Evolutionary conservation across 2,329 filamentous ascomycete genomes (phyloP).

Genomic region (Hymenoscyphus albidus): DNA sequence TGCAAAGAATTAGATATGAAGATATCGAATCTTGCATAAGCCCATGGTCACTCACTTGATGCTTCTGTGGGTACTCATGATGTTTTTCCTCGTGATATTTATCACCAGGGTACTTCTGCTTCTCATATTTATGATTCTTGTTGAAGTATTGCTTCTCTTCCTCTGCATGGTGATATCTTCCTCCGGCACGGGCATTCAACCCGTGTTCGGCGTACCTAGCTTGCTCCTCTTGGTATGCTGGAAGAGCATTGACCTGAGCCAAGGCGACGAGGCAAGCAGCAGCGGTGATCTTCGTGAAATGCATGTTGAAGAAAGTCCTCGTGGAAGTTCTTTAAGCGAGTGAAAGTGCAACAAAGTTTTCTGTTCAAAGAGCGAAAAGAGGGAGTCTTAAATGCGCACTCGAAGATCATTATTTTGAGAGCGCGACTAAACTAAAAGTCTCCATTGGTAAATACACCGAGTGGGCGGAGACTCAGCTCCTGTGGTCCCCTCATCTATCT

Average conservation of each 20-base stretch:
- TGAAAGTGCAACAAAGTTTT: background rate
- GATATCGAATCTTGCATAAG: no score
- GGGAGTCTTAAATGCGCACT: background rate
- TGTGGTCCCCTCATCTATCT: background rate
- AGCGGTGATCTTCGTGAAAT: background rate
- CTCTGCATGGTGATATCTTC: background rate
- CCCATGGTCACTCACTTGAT: no score
- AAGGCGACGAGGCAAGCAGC: background rate
- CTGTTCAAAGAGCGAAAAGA: background rate
- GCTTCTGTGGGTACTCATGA: no score
- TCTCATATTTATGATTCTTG: no score
- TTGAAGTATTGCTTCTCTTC: background rate
- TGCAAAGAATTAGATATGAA: no score
- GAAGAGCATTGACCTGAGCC: background rate
- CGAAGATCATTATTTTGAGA: background rate
- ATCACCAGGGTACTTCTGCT: no score
- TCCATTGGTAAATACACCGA: background rate
- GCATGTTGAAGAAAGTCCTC: background rate
- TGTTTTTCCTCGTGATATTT: no score
- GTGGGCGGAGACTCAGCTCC: background rate
- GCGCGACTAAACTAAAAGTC: background rate
- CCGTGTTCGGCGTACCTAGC: background rate
- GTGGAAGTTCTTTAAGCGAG: background rate
- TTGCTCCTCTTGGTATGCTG: background rate
- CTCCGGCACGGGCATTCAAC: background rate